Base-by-base conservation (phyloP, 2,329 filamentous ascomycete species). In the Plenodomus biglobosus region DNA sequence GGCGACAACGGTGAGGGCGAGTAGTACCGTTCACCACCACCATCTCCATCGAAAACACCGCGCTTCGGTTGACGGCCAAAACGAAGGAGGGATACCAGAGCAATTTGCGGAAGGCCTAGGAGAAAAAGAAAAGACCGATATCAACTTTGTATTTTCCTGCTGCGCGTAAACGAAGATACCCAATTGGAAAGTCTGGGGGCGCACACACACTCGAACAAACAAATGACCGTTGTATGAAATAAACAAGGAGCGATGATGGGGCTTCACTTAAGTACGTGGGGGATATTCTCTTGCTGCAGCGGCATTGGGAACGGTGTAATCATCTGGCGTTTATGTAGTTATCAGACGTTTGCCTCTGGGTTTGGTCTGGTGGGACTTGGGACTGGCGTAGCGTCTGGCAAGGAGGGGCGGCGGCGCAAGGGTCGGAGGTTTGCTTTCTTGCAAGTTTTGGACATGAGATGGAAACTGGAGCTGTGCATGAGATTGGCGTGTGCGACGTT, bases 131-230 rank as follows among this genome's bases (percentile, higher is more conserved):
- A 32, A 32, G 13, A 32, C 27, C 27, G 27, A 15, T 32, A 32
- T 15, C 27, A 32, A 11, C 27, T 7, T 32, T 32, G 27, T 32
- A 15, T 8, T 10, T 32, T 32, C 59, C 52, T 56, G 61, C 59
- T 58, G 58, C 59, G 48, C 40, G 65, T 45, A 32, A 58, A 54
- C 55, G 59, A 57, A 64, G 61, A 70, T 69, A 70, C 66, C 67
- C 67, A 8, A 58, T 60, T 62, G 61, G 59, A 61, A 59, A 64
- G 52, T 56, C 46, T 55, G 60, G 42, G 27, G 27, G 27, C 13
- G 6, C 27, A 32, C 8, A 32, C 27, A 32, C 27, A 32, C 8
- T 8, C 11, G 3, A 48, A 44, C 50, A 57, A 45, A 45, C 44
- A 43, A 47, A 52, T 52, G 56, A 58, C 6, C 52, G 58, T 68